A percentile compares a stretch with the other conserved stretches of the same genome.
Conservation (phyloP, 176 grass and related monocot species). For the Dactylis glomerata region DNA sequence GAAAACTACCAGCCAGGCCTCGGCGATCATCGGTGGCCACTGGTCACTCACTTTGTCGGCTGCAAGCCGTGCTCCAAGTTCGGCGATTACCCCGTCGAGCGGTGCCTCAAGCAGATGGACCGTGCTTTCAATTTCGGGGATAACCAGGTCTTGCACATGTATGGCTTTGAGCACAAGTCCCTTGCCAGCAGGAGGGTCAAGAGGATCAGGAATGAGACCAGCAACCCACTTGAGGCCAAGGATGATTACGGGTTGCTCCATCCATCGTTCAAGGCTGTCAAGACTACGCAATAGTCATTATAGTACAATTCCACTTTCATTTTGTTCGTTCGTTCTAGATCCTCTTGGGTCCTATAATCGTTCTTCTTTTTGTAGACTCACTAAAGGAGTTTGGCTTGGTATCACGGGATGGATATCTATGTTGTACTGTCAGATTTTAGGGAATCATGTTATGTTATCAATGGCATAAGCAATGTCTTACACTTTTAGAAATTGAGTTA, state of each 20-base stretch:
- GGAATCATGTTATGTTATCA: constrained; percentile 33
- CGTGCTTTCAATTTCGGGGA: constrained; percentile 96
- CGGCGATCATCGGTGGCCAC: constrained; percentile 90
- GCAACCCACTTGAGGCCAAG: constrained; percentile 63
- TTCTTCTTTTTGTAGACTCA: constrained; percentile 51
- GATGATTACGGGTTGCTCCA: constrained; percentile 94
- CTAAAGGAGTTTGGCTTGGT: constrained; percentile 19
- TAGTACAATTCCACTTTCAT: constrained; percentile 49
- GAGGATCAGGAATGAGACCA: constrained; percentile 91
- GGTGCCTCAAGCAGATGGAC: constrained; percentile 99
- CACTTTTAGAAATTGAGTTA: constrained; percentile 23
- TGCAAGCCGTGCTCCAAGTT: constrained; percentile 98
- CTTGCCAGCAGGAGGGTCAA: constrained; percentile 81
- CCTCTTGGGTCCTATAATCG: constrained; percentile 42
- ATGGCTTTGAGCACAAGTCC: constrained; percentile 87
- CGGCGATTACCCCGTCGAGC: constrained; percentile 91
- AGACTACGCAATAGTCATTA: constrained; percentile 35
- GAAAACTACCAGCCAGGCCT: constrained; percentile 96
- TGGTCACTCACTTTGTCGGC: constrained; percentile 97
- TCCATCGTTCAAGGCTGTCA: constrained; percentile 74
- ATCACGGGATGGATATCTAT: constrained; percentile 34
- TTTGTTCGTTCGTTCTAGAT: constrained; percentile 57
- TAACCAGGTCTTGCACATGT: constrained; percentile 99
- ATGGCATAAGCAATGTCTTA: constrained; percentile 39
- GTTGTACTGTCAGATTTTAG: constrained; percentile 54